Evolutionary conservation across 2,329 filamentous ascomycete genomes (phyloP).

Genomic region (Talaromyces marneffei): DNA sequence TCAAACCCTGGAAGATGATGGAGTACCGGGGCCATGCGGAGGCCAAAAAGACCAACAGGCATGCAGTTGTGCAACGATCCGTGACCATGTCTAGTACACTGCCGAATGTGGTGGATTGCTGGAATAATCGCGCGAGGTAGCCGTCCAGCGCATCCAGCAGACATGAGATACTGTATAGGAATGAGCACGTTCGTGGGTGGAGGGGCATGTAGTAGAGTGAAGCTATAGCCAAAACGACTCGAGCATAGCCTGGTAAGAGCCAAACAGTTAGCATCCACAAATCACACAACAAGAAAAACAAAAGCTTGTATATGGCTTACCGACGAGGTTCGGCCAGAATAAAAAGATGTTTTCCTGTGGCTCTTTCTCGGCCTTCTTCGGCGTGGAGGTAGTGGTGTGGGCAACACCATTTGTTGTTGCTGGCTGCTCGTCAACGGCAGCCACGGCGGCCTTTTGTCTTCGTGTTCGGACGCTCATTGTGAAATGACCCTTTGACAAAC

Average conservation of each 20-base stretch:
- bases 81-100: conserved; percentile 99
- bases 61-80: conserved; percentile 93
- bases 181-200: conserved; percentile 88
- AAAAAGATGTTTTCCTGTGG: conserved; percentile 69
- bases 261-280: not conserved
- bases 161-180: conserved; percentile 83
- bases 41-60: conserved; percentile 87
- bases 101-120: conserved; percentile 92
- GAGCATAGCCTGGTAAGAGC: conserved; percentile 58
- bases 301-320: conserved; percentile 41
- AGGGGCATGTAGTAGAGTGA: conserved; percentile 99
- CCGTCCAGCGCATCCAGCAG: conserved; percentile 93
- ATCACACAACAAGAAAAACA: not conserved
- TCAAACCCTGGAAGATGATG: conserved; percentile 88
- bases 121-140: conserved; percentile 76
- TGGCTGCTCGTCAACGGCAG: conserved; percentile 27
- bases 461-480: conserved; percentile 35
- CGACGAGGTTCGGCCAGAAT: conserved; percentile 76
- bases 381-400: conserved; percentile 29
- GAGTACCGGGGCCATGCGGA: conserved; percentile 93
- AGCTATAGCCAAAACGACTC: conserved; percentile 74
- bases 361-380: conserved; percentile 28
- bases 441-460: conserved; percentile 34
- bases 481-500: not conserved
- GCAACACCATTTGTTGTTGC: conserved; percentile 27